Conservation (phyloP, 2,329 filamentous ascomycete species). For the Endothia cerciana region DNA sequence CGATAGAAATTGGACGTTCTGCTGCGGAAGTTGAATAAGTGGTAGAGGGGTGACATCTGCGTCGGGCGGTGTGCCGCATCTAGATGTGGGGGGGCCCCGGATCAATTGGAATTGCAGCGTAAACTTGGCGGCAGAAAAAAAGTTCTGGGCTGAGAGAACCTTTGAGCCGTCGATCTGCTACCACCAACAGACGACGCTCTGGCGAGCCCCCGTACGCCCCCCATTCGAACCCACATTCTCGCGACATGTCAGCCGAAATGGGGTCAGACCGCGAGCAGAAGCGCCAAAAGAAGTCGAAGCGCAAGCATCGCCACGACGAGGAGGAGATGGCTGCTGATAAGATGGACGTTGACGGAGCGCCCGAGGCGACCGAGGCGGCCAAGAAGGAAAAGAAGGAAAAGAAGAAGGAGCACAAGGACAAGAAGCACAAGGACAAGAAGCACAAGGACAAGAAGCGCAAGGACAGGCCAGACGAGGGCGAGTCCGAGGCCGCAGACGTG, state of each 20-base stretch:
- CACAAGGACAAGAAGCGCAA: slow-evolving; percentile 39
- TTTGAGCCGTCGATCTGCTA: not conserved
- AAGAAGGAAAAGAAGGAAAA: slow-evolving; percentile 29
- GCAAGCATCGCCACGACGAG: slow-evolving; percentile 29
- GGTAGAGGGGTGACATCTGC: not conserved
- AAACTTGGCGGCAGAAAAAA: slow-evolving; percentile 27
- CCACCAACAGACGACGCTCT: not conserved
- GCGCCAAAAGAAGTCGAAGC: slow-evolving; percentile 29
- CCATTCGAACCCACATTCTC: not conserved
- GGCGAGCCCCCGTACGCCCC: not conserved
- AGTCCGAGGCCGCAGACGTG: slow-evolving; percentile 26
- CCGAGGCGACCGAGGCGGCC: slow-evolving; percentile 15
- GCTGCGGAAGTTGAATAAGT: not conserved
- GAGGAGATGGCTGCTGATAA: slow-evolving; percentile 23
- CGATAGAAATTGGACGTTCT: not conserved
- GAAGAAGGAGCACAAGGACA: slow-evolving; percentile 13
- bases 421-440: slow-evolving; percentile 35
- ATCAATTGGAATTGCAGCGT: slow-evolving; percentile 1
- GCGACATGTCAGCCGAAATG: slow-evolving; percentile 25
- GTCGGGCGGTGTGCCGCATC: slow-evolving; percentile 19
- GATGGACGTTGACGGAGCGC: slow-evolving; percentile 27
- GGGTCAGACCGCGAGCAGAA: slow-evolving; percentile 26
- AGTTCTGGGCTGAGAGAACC: slow-evolving; percentile 20
- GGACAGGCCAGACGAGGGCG: slow-evolving; percentile 35
- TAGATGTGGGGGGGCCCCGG: slow-evolving; percentile 17